Base-by-base conservation (phyloP, 2,329 filamentous ascomycete genomes). In the Penicillium sp. region DNA sequence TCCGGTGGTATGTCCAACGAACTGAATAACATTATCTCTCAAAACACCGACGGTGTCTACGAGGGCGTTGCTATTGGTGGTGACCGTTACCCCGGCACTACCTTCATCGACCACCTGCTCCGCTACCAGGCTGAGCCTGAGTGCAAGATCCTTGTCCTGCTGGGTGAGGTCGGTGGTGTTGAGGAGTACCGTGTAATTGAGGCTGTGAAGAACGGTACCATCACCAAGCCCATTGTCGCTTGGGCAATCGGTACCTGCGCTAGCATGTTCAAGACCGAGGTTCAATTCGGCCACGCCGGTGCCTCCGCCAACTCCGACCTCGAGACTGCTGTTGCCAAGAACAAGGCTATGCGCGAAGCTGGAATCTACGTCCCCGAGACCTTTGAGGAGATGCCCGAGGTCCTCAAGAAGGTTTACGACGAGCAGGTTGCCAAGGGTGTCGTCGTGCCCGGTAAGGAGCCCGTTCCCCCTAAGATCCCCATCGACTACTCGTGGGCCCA, bases 1-100 rank as follows among this genome's bases (percentile, higher is more conserved):
- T 99, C 95, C 63, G 95, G 95, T 78, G 95, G 95, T 84, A 99
- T 99, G 95, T 98, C 95, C 82, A 99, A 99, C 87, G 95, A 99
- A 86, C 85, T 99, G 76, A 99, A 99, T 91, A 99, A 99, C 89
- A 98, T 99, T 81, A 91, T 99, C 76, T 88, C 93, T 62, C 91
- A 97, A 80, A 96, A 87, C 81, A 97, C 95, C 74, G 93, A 99
- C 79, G 95, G 95, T 87, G 95, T 99, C 61, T 94, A 96, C 81
- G 95, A 99, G 87, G 95, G 95, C 89, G 91, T 99, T 75, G 95
- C 95, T 79, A 99, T 99, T 83, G 95, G 95, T 83, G 95, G 95
- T 89, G 95, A 99, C 83, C 88, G 95, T 81, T 99, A 99, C 81
- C 95, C 95, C 67, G 94, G 95, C 78, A 99, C 95, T 76, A 98